Evolutionary conservation across 768 basidiomycete species (phyloP), one percentile per base, ranked within the genome.

Genomic region (Psilocybe cubensis): DNA sequence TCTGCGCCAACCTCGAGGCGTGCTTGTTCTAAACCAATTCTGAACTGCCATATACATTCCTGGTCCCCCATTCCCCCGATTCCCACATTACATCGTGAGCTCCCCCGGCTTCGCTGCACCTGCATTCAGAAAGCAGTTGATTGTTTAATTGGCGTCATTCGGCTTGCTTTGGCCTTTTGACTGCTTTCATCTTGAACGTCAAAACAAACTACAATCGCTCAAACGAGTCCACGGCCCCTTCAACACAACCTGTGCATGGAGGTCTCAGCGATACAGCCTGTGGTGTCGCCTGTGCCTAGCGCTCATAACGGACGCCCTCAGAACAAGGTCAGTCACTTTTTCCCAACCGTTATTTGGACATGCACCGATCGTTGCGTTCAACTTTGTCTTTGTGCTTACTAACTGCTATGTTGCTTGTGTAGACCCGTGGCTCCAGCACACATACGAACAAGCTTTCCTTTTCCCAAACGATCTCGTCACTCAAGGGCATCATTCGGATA

Each of bases 401-500:
- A n/a, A 29, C 17, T 29, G 23, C 14, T 20, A 8, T 18, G 33
- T 38, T n/a, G 33, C 21, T 25, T 11, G 1, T 24, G 35, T 38
- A 38, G 21, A 25, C 25, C 14, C 23, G 44, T 11, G 20, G 46
- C 54, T 23, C 45, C 76, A 75, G 57, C 62, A 42, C 65, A 71
- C 21, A 50, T 75, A 7, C 35, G 54, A 69, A 67, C 71, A 68
- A 72, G 67, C 62, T 82, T 68, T 56, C 55, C 1, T 62, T 82
- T 68, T 56, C 55, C 1, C 56, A 51, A 42, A 51, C 48, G 11
- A 65, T 74, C 65, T 70, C 74, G 45, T 68, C 70, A 23, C 64
- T 76, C 60, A 76, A 71, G 54, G 69, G 70, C 29, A 71, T 72
- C 46, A 66, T 75, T 43, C 73, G 79, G 29, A 62, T 70, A 38